Evolutionary conservation across 2,329 filamentous ascomycete genomes (phyloP), one percentile per base, ranked within the genome.

Genomic region (Cladophialophora psammophila): DNA sequence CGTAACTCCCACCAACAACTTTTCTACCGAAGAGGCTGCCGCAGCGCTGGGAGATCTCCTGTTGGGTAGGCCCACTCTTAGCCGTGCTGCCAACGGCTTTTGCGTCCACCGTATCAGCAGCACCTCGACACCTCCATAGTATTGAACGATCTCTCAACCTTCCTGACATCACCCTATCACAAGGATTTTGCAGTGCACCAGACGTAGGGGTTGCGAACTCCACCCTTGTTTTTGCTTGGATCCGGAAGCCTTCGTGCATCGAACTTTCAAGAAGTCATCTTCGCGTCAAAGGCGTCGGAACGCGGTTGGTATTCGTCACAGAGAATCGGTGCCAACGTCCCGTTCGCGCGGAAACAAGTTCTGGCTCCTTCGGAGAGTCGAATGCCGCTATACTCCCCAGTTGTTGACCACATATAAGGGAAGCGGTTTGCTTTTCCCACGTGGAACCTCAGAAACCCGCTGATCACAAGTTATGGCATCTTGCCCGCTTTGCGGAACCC

Each of bases 131-230:
- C 54, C 54, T 45, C 50, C 60, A 31, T 48, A 34, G 59, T 56
- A 18, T 60, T 32, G 26, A 50, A 20, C 65, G 59, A 64, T 64
- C 54, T 57, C 45, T 50, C 45, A 20, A 64, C 54, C 20, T 34
- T 35, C 54, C 42, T 60, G 48, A 63, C 60, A 63, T 56, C 65
- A 60, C 40, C 42, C 55, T 50, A 67, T 59, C 65, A 67, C 55
- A 36, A 42, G n/a, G 34, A 53, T 34, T 32, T 50, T 18, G 31
- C 45, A 34, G 55, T n/a, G 48, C 54, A 52, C 38, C 42, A 42
- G 40, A 57, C 15, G 42, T 26, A 64, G 12, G n/a, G 40, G 8
- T 42, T 20, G 57, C 18, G 42, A n/a, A 45, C 61, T 64, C 61
- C 61, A 64, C 61, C 45, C 53, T 36, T 3, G 42, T 32, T 52